Evolutionary conservation across 345 rosid genomes (phyloP).

Genomic region (Ailanthus altissimus): DNA sequence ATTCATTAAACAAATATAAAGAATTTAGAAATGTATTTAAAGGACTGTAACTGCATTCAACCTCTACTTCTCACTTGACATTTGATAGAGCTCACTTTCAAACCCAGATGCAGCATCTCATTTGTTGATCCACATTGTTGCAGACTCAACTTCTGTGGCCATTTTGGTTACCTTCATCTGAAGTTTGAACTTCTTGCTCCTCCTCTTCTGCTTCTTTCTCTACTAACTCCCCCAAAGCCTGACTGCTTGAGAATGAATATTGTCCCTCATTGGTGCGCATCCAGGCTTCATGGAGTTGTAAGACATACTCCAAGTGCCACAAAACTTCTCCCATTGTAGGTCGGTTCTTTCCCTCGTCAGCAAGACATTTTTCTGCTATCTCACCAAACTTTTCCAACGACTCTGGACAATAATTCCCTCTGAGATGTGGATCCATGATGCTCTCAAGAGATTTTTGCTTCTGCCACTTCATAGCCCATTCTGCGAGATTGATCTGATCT

Average conservation of each 20-base stretch:
- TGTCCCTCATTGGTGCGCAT: conserved; percentile 35
- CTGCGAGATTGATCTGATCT: conserved; percentile 94
- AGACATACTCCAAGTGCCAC: conserved; percentile 87
- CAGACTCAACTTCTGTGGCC: conserved; percentile 9
- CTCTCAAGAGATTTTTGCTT: conserved; percentile 61
- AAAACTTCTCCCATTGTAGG: conserved; percentile 91
- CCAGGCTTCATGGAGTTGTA: conserved; percentile 89
- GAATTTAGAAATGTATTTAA: conserved; percentile 21
- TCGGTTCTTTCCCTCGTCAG: conserved; percentile 77
- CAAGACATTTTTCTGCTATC: conserved; percentile 90
- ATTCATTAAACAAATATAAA: conserved; percentile 29
- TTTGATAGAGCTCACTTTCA: neutral
- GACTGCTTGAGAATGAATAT: conserved; percentile 45
- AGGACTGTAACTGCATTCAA: conserved; percentile 2
- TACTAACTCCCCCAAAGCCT: conserved; percentile 30
- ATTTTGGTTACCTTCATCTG: conserved; percentile 19
- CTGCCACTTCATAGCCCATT: conserved; percentile 92
- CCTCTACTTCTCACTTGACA: conserved; percentile 11
- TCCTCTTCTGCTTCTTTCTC: conserved; percentile 24
- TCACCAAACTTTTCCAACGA: conserved; percentile 82
- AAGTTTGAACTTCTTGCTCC: neutral
- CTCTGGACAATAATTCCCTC: conserved; percentile 52
- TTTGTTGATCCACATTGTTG: neutral
- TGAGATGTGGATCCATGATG: conserved; percentile 60
- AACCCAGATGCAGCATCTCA: conserved; percentile 7